phyloP scores from a whole-genome alignment of 108 stramenopile genomes.

The Hondaea fermentalgiana region DNA sequence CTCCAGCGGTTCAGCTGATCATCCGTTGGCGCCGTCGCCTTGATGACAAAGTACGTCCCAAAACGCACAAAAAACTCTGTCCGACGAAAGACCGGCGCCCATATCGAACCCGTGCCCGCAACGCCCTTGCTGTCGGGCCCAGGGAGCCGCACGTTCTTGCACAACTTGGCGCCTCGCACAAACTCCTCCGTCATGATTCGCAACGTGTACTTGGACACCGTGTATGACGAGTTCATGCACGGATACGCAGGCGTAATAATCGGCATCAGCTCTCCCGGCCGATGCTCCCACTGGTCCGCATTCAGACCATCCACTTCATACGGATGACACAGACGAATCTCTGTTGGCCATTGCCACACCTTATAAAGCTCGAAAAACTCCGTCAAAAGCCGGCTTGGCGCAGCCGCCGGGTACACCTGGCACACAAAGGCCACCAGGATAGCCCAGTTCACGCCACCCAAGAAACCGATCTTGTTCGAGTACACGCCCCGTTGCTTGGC shows the following conservation, averaged over 20 bases:
- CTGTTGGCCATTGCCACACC: slow-evolving; percentile 72
- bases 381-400: slow-evolving; percentile 49
- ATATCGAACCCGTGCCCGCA: slow-evolving; percentile 33
- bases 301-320: neutral
- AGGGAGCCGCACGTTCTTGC: neutral
- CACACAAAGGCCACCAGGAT: slow-evolving; percentile 81
- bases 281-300: slow-evolving; percentile 51
- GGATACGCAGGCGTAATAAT: slow-evolving; percentile 96
- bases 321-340: slow-evolving; percentile 36
- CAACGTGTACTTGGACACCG: slow-evolving; percentile 48
- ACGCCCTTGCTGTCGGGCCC: neutral
- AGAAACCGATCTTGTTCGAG: slow-evolving; percentile 83
- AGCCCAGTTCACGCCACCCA: slow-evolving; percentile 90
- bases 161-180: slow-evolving; percentile 59
- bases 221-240: slow-evolving; percentile 87
- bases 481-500: slow-evolving; percentile 77
- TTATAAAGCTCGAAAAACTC: slow-evolving; percentile 69
- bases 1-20: slow-evolving; percentile 62
- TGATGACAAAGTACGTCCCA: slow-evolving; percentile 79
- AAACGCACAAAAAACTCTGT: slow-evolving; percentile 92
- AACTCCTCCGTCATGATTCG: slow-evolving; percentile 69
- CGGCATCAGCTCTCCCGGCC: slow-evolving; percentile 75
- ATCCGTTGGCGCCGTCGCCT: slow-evolving; percentile 59
- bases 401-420: slow-evolving; percentile 70
- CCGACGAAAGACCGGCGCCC: slow-evolving; percentile 73